phyloP scores from a whole-genome alignment of 331 rosid species.

The Stylosanthes scabra region DNA sequence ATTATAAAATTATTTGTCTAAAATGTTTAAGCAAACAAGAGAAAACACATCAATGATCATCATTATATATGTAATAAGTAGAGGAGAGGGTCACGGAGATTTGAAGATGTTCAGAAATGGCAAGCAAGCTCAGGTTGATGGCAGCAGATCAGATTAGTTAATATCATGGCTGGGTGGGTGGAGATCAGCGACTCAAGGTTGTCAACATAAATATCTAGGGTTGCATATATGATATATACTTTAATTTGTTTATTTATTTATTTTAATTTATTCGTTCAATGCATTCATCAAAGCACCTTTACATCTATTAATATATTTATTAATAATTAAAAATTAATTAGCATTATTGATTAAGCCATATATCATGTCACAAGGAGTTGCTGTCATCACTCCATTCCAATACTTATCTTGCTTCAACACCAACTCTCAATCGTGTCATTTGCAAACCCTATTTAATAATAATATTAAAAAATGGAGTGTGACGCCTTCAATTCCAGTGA shows the following conservation, averaged over 20 bases:
- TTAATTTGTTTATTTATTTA: too few species aligned
- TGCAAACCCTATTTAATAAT: neutral
- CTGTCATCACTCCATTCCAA: constrained; percentile 2
- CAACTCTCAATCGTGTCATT: neutral
- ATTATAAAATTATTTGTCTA: too few species aligned
- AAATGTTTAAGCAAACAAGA: too few species aligned
- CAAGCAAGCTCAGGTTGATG: neutral
- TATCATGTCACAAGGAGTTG: constrained; percentile 17
- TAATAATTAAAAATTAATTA: too few species aligned
- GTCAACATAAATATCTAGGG: constrained; percentile 33
- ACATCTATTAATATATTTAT: neutral
- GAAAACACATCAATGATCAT: too few species aligned
- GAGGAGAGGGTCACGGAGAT: too few species aligned
- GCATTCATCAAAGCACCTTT: constrained; percentile 2
- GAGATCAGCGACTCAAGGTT: constrained; percentile 1
- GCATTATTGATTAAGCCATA: constrained; percentile 3
- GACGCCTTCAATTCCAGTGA: neutral
- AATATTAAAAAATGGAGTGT: neutral
- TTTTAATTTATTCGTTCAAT: constrained; percentile 6
- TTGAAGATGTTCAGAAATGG: neutral
- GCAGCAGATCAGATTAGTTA: neutral
- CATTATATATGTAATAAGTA: too few species aligned
- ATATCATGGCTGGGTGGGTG: neutral
- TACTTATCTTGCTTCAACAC: neutral
- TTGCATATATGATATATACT: neutral